phyloP scores from a whole-genome alignment of 306 rosid species.

The Mucuna pruriens region DNA sequence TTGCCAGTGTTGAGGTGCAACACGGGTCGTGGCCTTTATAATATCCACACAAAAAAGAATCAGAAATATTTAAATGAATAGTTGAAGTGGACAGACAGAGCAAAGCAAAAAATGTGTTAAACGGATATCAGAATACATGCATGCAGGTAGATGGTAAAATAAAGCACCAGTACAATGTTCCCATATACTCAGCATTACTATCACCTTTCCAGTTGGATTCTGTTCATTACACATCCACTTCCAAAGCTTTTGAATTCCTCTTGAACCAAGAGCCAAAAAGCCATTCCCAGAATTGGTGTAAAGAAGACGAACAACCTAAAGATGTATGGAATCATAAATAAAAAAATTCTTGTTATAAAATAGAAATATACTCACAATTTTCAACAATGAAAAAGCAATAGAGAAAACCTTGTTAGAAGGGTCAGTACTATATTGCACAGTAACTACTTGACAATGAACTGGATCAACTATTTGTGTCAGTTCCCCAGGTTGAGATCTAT shows the following conservation, averaged over 20 bases:
- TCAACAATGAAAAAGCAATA: not conserved
- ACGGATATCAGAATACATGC: no score
- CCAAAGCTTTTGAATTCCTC: constrained; percentile 72
- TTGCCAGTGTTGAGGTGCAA: not conserved
- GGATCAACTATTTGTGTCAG: constrained; percentile 63
- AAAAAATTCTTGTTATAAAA: not conserved
- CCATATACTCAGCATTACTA: constrained; percentile 7
- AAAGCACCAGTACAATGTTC: constrained; percentile 21
- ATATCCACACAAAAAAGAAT: not conserved
- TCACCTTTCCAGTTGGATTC: constrained; percentile 58
- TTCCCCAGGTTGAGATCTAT: constrained; percentile 62
- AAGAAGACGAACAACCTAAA: constrained; percentile 65
- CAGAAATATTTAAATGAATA: not conserved
- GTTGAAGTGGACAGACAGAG: not conserved
- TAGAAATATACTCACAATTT: no score
- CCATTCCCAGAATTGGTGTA: constrained; percentile 63
- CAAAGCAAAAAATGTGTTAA: not conserved
- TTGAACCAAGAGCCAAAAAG: constrained; percentile 70
- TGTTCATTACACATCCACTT: constrained; percentile 58
- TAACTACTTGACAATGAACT: constrained; percentile 48
- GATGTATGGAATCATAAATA: not conserved
- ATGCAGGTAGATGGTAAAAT: no score
- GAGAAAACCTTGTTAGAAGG: constrained; percentile 55
- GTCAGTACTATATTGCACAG: constrained; percentile 60
- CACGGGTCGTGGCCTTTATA: constrained; percentile 63